Conservation (phyloP, 2,329 filamentous ascomycete genomes). For the Colletotrichum salicis region DNA sequence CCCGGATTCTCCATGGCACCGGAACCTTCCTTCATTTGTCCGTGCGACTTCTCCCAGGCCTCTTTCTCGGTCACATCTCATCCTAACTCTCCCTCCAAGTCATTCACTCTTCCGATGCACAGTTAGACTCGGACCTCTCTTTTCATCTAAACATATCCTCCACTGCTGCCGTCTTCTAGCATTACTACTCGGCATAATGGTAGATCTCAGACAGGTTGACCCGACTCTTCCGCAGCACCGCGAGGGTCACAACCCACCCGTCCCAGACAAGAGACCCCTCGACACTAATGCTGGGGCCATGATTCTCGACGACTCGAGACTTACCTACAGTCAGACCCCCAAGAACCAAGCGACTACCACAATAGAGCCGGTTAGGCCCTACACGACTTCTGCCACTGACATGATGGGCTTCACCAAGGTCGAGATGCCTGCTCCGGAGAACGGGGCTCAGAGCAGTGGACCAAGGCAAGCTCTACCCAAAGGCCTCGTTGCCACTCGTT, state of each 20-base stretch:
- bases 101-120: background rate
- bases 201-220: constrained; percentile 24
- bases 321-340: background rate
- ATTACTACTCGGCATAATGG: constrained; percentile 30
- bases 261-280: constrained; percentile 9
- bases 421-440: constrained; percentile 11
- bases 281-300: background rate
- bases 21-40: background rate
- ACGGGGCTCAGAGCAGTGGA: constrained; percentile 2
- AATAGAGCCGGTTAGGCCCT: constrained; percentile 2
- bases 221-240: background rate
- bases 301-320: background rate
- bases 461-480: constrained; percentile 32
- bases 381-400: background rate
- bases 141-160: constrained; percentile 15
- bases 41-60: background rate
- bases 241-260: background rate
- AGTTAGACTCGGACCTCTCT: background rate
- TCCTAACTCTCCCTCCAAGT: background rate
- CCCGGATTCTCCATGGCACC: background rate
- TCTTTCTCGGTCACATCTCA: background rate
- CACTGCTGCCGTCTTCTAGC: constrained; percentile 2
- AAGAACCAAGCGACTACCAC: background rate
- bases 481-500: constrained; percentile 30
- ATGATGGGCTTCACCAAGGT: constrained; percentile 31